Base-by-base conservation (phyloP, 768 basidiomycete species). In the Lactarius vividus region DNA sequence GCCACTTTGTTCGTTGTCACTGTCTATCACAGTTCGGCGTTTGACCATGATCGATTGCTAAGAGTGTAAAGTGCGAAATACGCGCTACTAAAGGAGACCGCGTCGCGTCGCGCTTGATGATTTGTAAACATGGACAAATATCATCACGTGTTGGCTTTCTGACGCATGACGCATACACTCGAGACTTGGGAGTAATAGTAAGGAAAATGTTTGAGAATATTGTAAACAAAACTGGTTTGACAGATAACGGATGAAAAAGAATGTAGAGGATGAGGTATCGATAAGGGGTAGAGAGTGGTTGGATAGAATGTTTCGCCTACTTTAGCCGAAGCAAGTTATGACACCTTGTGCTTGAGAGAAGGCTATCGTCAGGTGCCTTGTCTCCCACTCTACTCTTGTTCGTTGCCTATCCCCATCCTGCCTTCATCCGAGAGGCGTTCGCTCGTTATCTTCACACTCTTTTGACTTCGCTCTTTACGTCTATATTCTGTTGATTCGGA, bases 1-100 rank as follows among this genome's bases (percentile, higher is more conserved):
- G 20, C 29, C 39, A 37, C 60, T 67, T 44, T 59, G 65, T 29
- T 73, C 67, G 28, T 59, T 42, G 66, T 70, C 69, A 57, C 64
- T 66, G 42, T 70, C 69, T 49, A 61, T 57, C 10, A 61, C 49
- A 4, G 64, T 59, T 46, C 70, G 61, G 40, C 71, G 70, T 46
- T 71, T 71, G 46, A 52, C 54, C 62, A 69, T 67, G 57, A 39
- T 29, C 37, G 26, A 52, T 52, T 52, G 7, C 55, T 57, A 4
- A 6, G 57, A 28, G 39, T 26, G 15, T 7, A 39, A 33, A 23
- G 44, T 35, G 44, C 7, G 44, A 33, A 53, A 20, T 55, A 42
- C 57, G 59, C 46, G 53, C 29, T 15, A 18, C 8, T 28, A 42
- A 26, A 46, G 37, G 37, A 15, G 39, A 44, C 46, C 59, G 49